phyloP scores from a whole-genome alignment of 805 yeast species.

The Starmerella vaccinii region DNA sequence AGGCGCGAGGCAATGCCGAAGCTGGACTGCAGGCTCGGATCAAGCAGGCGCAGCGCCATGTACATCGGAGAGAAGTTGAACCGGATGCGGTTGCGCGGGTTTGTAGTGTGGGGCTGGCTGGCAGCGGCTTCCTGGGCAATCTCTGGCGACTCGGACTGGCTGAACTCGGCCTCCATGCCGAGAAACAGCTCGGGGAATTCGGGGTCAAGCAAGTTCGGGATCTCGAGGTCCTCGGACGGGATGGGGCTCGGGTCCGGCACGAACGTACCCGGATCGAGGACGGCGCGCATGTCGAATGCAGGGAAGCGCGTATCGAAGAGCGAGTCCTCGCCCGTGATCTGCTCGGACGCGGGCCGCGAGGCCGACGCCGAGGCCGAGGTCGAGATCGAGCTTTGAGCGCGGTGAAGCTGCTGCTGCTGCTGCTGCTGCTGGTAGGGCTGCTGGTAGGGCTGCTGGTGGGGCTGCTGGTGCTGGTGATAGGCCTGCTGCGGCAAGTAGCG shows the following conservation, averaged over 20 bases:
- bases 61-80: conserved; percentile 14
- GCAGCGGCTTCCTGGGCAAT: not conserved
- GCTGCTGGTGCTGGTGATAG: too few species aligned
- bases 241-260: conserved; percentile 2
- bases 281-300: conserved; percentile 4
- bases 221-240: not conserved
- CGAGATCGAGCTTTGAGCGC: too few species aligned
- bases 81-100: conserved; percentile 3
- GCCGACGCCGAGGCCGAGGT: not conserved
- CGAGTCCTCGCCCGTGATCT: not conserved
- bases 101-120: not conserved
- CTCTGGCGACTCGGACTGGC: not conserved
- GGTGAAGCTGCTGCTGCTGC: too few species aligned
- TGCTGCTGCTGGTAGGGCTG: too few species aligned
- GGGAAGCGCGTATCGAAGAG: not conserved
- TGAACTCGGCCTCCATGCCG: not conserved
- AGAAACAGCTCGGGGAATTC: not conserved
- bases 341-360: not conserved
- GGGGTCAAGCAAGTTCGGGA: not conserved
- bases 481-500: too few species aligned
- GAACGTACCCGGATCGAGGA: not conserved
- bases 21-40: conserved; percentile 4
- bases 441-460: too few species aligned
- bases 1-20: conserved; percentile 12
- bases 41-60: conserved; percentile 9